Evolutionary conservation across 2,329 filamentous ascomycete species (phyloP), one percentile per base, ranked within the genome.

Genomic region (Monosporascus sp.): DNA sequence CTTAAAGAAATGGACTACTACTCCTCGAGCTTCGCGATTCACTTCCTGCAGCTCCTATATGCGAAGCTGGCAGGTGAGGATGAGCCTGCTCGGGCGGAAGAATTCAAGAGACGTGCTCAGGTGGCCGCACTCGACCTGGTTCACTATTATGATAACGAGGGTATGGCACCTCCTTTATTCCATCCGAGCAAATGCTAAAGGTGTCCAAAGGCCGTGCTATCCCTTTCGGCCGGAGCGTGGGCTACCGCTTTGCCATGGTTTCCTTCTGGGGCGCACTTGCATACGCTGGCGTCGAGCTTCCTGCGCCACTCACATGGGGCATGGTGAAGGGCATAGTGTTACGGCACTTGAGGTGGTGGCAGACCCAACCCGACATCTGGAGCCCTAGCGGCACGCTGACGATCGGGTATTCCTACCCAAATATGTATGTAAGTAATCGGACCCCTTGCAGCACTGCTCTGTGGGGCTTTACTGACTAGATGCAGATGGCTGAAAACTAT

Each of bases 211-310:
- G 85, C 5, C 78, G 87, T 24, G 79, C 86, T 2, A 88, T 90
- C 50, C 88, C 89, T 0, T 93, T 90, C 60, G 89, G 89, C 3
- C 81, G 89, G 48, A 89, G 86, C 50, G 79, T 92, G 49, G 89
- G 87, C 7, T 93, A 93, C 67, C 82, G 88, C n/a, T 92, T 90
- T 67, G 88, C 87, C 48, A 91, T 91, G 84, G 85, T 87, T n/a
- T 87, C 84, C 0, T 92, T 92, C 72, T 92, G 88, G 88, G 85
- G 87, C 14, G 86, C 88, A 0, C 71, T 91, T 27, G 89, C 87
- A 1, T 90, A 90, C 62, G 87, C 88, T 4, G 85, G 85, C 59
- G 84, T 90, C 49, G 86, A 90, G 50, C 77, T 90, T 5, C 87
- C 88, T 0, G 77, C 76, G 7, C 87, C 88, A 0, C 72, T 92